Base-by-base conservation (phyloP, 2,329 filamentous ascomycete species). In the Penicillium sp. region DNA sequence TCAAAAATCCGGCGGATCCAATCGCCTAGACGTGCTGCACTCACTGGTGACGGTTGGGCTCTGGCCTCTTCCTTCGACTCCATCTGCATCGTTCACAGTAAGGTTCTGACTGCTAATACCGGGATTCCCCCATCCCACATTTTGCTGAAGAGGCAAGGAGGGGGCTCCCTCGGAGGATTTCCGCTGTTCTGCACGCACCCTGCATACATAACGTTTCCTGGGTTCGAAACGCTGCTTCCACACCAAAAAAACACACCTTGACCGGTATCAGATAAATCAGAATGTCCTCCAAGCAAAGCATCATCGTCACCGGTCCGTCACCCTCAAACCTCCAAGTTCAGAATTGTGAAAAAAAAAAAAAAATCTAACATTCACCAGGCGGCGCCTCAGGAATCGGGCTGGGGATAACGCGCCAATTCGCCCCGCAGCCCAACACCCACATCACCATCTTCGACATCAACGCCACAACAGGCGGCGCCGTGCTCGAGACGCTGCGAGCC, bases 351-450 rank as follows among this genome's bases (percentile, higher is more conserved):
- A 50, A 31, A 7, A 11, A 7, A 29, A n/a, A 15, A 5, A 21
- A 48, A 35, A 48, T 6, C 21, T 54, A 21, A 44, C 47, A 57
- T 23, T 52, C n/a, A 26, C 17, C 48, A 73, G 75, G 75, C 46
- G 75, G 75, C 35, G 75, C 75, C 19, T 76, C 74, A 17, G 75
- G 75, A 11, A 77, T 77, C 54, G 75, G 75, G 29, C 70, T 77
- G 3, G 75, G 69, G 29, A 75, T 77, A 47, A 73, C 71, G n/a
- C 67, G 67, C 19, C 68, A 72, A 50, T 73, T 77, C 53, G 67
- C 71, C 52, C 58, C 67, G 44, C 63, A 73, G 52, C 57, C 69
- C n/a, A 67, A 75, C 55, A 68, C 64, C 4, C 71, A 76, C 61
- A 66, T 76, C 49, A 70, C 74, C 1, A 69, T 77, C 31, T 61